Base-by-base conservation (phyloP, 2,329 filamentous ascomycete genomes). In the Penicillium occitanis region DNA sequence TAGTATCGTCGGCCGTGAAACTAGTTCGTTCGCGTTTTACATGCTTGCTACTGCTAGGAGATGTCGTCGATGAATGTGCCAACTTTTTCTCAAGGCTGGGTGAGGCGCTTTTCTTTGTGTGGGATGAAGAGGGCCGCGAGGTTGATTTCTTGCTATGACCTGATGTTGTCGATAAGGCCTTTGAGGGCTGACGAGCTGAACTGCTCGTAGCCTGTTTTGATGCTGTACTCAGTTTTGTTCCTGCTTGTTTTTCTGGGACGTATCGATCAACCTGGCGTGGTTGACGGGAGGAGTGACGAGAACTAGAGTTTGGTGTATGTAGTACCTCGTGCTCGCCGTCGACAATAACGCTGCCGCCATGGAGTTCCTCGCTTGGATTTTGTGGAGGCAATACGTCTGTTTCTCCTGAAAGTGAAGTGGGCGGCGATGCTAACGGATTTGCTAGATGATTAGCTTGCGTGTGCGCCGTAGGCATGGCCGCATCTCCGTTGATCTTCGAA, bases 211-310 rank as follows among this genome's bases (percentile, higher is more conserved):
- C 44, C 19, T 60, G 64, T 72, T 66, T 25, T 28, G 46, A 35
- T 42, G 28, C 22, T 51, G 55, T 76, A 75, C 25, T 68, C 46
- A 14, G 65, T 61, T 58, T 75, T 75, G 50, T 69, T 22, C 37
- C 37, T 13, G n/a, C 57, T 60, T 46, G 57, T 14, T 72, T 67
- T 37, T 81, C 78, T 5, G 78, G 74, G 19, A 75, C 72, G 65
- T 78, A 79, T 19, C 79, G 72, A 44, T 81, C 78, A 44, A 76
- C 70, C 63, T 78, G 74, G 61, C 78, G 78, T 28, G 79, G 76
- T 68, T 81, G 80, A 48, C 79, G 79, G 35, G 80, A 82, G 7
- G 79, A 80, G 57, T 81, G 78, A 11, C 79, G 77, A 48, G 80
- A 82, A 53, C 74, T 78, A 2, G 78, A 77, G 28, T 74, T 76